These are phyloP conservation scores for Epichloe amarillans DNA, from an alignment of 2,329 filamentous ascomycete species.

Conservation along the genomic window DNA sequence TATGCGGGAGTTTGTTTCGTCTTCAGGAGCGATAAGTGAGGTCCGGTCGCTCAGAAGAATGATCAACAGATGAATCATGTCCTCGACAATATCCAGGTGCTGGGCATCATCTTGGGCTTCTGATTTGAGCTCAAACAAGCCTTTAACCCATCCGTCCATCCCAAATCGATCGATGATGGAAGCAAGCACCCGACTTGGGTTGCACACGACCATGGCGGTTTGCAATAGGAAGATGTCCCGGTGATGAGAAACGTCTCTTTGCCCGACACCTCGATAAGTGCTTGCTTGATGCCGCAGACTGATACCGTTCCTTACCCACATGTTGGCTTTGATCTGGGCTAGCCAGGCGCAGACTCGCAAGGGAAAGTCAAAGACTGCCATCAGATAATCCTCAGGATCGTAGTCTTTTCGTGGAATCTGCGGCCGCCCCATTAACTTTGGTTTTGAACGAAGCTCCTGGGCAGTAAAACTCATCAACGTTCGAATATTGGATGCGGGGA, in stretches of 20 bases:
- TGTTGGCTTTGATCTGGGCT: conserved; percentile 92
- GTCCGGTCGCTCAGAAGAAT: conserved; percentile 81
- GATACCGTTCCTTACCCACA: conserved; percentile 97
- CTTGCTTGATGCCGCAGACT: conserved; percentile 90
- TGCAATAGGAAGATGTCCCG: conserved; percentile 91
- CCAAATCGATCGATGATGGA: conserved; percentile 88
- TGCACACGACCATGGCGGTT: conserved; percentile 74
- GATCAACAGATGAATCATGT: conserved; percentile 88
- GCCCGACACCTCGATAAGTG: conserved; percentile 79
- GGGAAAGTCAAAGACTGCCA: conserved; percentile 85
- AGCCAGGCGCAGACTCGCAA: conserved; percentile 91
- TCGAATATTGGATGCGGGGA: conserved; percentile 53
- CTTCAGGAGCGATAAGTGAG: conserved; percentile 56
- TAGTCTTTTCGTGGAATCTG: conserved; percentile 43
- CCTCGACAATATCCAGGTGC: conserved; percentile 85
- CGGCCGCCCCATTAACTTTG: conserved; percentile 47
- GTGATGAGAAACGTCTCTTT: conserved; percentile 86
- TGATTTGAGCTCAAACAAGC: conserved; percentile 59
- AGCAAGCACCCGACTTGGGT: conserved; percentile 70
- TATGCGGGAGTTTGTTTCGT: conserved; percentile 51
- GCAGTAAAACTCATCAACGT: conserved; percentile 59
- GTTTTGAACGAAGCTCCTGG: conserved; percentile 53
- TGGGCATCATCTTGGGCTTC: conserved; percentile 74
- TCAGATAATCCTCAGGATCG: conserved; percentile 62
- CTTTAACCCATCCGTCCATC: conserved; percentile 75